Percentiles rank a stretch among this genome's conserved stretches.
Conservation (phyloP, 1,284 basidiomycete genomes). For the Austroboletus novae-zelandiae region DNA sequence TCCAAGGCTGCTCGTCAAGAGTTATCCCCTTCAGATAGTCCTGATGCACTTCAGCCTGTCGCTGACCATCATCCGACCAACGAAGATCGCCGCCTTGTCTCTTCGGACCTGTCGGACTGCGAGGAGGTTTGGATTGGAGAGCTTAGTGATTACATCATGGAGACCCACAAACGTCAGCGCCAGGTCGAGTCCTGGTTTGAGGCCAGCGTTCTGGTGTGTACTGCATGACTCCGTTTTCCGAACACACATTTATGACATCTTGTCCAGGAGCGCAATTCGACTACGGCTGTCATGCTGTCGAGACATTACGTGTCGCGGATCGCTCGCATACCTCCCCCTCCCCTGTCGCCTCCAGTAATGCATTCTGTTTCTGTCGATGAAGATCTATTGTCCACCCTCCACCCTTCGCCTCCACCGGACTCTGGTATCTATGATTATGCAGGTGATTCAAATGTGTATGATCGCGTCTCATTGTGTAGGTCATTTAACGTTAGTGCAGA, state of each 20-base stretch:
- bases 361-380: constrained; percentile 37
- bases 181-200: constrained; percentile 73
- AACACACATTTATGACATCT: constrained; percentile 7
- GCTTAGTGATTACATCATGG: constrained; percentile 62
- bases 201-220: constrained; percentile 54
- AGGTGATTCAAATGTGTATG: constrained; percentile 26
- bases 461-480: constrained; percentile 24
- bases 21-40: constrained; percentile 34
- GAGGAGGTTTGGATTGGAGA: constrained; percentile 71
- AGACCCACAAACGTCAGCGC: constrained; percentile 68
- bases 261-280: constrained; percentile 62
- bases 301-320: constrained; percentile 64
- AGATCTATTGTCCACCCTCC: constrained; percentile 38
- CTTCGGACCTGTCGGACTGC: constrained; percentile 77
- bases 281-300: constrained; percentile 58
- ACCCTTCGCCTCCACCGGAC: constrained; percentile 33
- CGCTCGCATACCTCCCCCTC: constrained; percentile 55
- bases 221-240: background rate
- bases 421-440: constrained; percentile 30
- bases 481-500: constrained; percentile 33
- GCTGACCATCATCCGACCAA: constrained; percentile 42
- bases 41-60: constrained; percentile 32
- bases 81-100: constrained; percentile 48
- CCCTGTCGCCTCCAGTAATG: constrained; percentile 45
- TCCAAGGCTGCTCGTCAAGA: constrained; percentile 39